Evolutionary conservation across 768 basidiomycete genomes (phyloP).

Genomic region (Clitopilus hobsonii): DNA sequence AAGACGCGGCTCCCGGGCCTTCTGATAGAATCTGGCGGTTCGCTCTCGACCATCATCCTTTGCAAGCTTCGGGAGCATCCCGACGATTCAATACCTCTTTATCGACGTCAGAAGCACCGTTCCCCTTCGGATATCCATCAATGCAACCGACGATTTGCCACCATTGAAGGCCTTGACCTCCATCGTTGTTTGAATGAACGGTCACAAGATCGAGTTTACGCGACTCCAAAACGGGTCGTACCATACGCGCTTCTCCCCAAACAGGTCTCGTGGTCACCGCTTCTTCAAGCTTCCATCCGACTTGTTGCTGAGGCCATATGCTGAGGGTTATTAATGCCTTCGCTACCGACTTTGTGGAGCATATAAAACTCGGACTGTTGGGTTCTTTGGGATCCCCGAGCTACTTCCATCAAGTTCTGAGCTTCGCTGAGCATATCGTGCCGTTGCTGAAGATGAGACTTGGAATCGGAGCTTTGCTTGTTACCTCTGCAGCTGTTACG

Average conservation of each 20-base stretch:
- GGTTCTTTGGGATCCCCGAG: background rate
- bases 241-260: background rate
- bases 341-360: constrained; percentile 5
- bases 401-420: background rate
- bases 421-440: constrained; percentile 5
- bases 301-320: constrained; percentile 9
- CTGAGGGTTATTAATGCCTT: constrained; percentile 11
- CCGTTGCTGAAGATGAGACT: constrained; percentile 17
- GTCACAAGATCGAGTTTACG: background rate
- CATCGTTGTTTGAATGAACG: background rate
- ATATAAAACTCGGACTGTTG: background rate
- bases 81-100: background rate
- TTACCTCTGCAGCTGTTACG: constrained; percentile 20
- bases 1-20: background rate
- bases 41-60: background rate
- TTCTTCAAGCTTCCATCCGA: background rate
- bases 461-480: constrained; percentile 14
- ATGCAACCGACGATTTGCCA: background rate
- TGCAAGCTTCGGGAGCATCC: background rate
- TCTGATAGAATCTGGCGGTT: background rate
- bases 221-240: background rate
- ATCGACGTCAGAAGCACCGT: background rate
- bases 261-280: background rate
- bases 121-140: background rate
- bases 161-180: background rate